phyloP scores from a whole-genome alignment of 805 yeast species.

The Schwanniomyces vanrijiae region DNA sequence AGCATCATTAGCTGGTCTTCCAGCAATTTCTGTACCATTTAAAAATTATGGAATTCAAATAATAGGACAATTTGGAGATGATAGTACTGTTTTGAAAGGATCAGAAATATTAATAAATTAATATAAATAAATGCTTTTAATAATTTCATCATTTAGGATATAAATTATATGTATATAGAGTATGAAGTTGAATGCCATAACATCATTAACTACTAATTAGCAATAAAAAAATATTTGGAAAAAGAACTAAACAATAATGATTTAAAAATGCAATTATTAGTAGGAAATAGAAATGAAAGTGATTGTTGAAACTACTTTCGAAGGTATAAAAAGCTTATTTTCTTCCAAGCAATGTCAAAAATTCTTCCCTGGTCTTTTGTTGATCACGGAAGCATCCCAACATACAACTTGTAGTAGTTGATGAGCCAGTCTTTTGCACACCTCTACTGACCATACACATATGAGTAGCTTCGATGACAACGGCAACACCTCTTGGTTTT shows the following conservation, averaged over 20 bases:
- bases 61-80: conserved; percentile 86
- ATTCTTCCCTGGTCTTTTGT: conserved; percentile 96
- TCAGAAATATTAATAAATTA: conserved; percentile 12
- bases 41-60: conserved; percentile 68
- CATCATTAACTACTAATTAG: conserved; percentile 4
- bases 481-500: conserved; percentile 96
- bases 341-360: conserved; percentile 75
- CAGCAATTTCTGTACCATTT: conserved; percentile 78
- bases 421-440: conserved; percentile 90
- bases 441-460: conserved; percentile 99
- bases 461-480: conserved; percentile 95
- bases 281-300: conserved; percentile 3
- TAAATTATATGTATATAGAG: conserved; percentile 1
- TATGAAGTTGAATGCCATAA: conserved; percentile 33
- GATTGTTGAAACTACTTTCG: conserved; percentile 17
- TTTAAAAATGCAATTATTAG: conserved; percentile 6
- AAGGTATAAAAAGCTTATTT: conserved; percentile 22
- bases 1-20: conserved; percentile 87
- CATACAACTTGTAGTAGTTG: conserved; percentile 95
- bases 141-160: background rate
- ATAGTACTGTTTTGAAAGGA: conserved; percentile 52
- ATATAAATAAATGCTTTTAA: conserved; percentile 1
- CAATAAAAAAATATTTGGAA: background rate
- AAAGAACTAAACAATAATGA: conserved; percentile 8
- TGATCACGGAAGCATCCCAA: conserved; percentile 92